These are phyloP conservation scores for Phytophthora citrophthora DNA, from an alignment of 352 stramenopile genomes.

Conservation along the genomic window DNA sequence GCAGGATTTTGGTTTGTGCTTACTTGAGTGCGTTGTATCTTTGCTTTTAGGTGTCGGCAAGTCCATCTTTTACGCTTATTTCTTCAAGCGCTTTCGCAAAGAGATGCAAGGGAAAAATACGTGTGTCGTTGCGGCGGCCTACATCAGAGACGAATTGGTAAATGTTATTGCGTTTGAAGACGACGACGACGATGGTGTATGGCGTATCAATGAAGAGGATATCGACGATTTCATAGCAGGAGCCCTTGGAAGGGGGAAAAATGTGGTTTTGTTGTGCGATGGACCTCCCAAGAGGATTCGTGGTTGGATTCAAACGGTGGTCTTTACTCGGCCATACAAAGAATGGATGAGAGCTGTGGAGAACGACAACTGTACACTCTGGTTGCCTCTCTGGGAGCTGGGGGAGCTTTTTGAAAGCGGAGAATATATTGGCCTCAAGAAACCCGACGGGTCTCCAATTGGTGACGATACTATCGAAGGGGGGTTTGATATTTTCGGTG, in stretches of 20 bases:
- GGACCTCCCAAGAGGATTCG: background rate
- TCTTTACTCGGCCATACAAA: background rate
- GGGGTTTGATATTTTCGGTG: background rate
- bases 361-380: background rate
- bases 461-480: background rate
- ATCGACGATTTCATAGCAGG: background rate
- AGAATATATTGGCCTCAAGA: too few relatives aligned
- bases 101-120: background rate
- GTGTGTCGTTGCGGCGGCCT: background rate
- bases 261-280: background rate
- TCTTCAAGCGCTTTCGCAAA: background rate
- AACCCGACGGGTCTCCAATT: too few relatives aligned
- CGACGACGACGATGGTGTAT: background rate
- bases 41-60: background rate
- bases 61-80: background rate
- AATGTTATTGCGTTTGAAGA: background rate
- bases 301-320: background rate
- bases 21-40: background rate
- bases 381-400: background rate
- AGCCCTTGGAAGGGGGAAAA: background rate
- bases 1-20: background rate
- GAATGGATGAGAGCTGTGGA: background rate
- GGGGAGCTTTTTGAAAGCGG: too few relatives aligned
- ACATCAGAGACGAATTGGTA: background rate
- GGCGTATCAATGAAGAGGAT: background rate